phyloP scores from a whole-genome alignment of 2,329 filamentous ascomycete species.

The Aspergillus fischeri region DNA sequence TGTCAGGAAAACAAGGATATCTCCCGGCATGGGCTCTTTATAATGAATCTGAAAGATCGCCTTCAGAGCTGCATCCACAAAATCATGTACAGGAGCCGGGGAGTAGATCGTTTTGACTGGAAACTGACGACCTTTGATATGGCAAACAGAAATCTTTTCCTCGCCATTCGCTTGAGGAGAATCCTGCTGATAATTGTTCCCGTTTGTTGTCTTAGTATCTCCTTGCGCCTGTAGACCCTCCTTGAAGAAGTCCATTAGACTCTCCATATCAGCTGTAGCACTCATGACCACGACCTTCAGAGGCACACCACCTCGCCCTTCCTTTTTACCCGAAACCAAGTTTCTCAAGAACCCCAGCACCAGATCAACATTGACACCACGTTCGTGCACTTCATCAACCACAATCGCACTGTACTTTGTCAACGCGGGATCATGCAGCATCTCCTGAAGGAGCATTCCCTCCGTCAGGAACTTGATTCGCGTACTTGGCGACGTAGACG shows the following conservation, averaged over 20 bases:
- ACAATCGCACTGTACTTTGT: slow-evolving; percentile 83
- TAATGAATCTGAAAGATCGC: slow-evolving; percentile 81
- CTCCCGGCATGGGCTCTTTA: slow-evolving; percentile 85
- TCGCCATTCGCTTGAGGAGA: slow-evolving; percentile 9
- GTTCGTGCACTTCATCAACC: slow-evolving; percentile 95
- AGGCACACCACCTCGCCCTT: slow-evolving; percentile 65
- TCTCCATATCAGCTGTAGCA: slow-evolving; percentile 85
- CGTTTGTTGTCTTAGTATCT: neutral
- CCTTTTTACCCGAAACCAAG: slow-evolving; percentile 57
- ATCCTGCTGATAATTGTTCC: slow-evolving; percentile 5
- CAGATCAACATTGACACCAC: slow-evolving; percentile 90
- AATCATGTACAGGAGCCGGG: slow-evolving; percentile 68
- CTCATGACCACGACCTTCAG: slow-evolving; percentile 96
- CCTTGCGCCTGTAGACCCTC: slow-evolving; percentile 23
- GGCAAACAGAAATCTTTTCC: slow-evolving; percentile 52
- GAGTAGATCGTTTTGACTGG: slow-evolving; percentile 77
- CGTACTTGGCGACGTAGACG: slow-evolving; percentile 73
- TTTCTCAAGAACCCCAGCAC: slow-evolving; percentile 83
- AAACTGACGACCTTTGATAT: slow-evolving; percentile 82
- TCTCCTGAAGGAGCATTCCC: slow-evolving; percentile 92
- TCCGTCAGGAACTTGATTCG: slow-evolving; percentile 93
- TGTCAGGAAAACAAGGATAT: slow-evolving; percentile 86
- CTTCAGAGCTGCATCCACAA: slow-evolving; percentile 76
- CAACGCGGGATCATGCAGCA: slow-evolving; percentile 78
- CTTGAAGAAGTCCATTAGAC: slow-evolving; percentile 70